These are phyloP conservation scores for Cryptomeria japonica DNA, from an alignment of 75 land plant genomes.

Conservation along the genomic window DNA sequence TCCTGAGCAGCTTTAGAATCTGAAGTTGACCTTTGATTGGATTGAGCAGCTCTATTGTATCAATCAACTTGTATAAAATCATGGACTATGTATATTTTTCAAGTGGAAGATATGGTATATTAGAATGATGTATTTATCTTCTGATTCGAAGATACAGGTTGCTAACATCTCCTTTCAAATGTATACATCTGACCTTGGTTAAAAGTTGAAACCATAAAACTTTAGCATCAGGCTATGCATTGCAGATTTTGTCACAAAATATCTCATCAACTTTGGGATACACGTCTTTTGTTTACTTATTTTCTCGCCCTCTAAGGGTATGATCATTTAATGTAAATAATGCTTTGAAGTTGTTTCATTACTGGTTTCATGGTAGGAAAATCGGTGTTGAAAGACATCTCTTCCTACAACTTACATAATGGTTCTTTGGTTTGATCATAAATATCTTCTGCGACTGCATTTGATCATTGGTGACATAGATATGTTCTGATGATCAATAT, in stretches of 20 bases:
- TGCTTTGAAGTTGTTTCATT: background rate
- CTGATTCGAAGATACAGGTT: constrained; percentile 8
- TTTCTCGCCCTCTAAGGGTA: background rate
- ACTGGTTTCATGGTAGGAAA: background rate
- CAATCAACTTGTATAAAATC: background rate
- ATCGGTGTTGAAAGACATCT: background rate
- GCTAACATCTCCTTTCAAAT: constrained; percentile 3
- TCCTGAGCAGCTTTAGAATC: background rate
- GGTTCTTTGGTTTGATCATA: background rate
- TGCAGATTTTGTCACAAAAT: background rate
- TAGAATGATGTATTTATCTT: background rate
- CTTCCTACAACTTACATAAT: background rate
- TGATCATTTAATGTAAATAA: background rate
- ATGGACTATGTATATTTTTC: background rate
- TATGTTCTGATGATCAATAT: background rate
- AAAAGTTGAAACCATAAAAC: background rate
- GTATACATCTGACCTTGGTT: background rate
- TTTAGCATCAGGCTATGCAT: background rate
- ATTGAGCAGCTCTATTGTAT: constrained; percentile 2
- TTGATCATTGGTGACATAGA: background rate
- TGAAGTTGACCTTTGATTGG: constrained; percentile 5
- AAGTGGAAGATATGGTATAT: background rate
- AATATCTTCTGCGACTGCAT: background rate
- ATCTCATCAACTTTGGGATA: background rate
- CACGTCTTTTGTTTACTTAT: background rate